Base-by-base conservation (phyloP, 306 rosid species). In the Castanea crenata region DNA sequence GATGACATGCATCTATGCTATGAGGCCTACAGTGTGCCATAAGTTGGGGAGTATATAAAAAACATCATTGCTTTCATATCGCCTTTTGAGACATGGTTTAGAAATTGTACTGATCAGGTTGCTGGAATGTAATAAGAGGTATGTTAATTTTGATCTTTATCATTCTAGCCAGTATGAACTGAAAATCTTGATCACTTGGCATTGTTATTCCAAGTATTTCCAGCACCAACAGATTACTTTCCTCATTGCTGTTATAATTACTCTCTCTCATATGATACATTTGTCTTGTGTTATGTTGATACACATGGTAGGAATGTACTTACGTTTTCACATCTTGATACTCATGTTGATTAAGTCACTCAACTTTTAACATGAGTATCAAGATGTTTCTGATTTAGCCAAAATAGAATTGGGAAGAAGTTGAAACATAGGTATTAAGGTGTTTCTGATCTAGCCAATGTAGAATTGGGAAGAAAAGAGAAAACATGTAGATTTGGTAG, bases 91-190 rank as follows among this genome's bases (percentile, higher is more conserved):
- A 73, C 31, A 38, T 80, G 75, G 64, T 80, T 80, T 52, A 64
- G 34, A 52, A 20, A 51, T 52, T 74, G 51, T 80, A 41, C 54
- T 56, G 67, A 35, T 67, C 64, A 51, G 82, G 58, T 79, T 59
- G 55, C 73, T 61, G 77, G 73, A 41, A 72, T 59, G 52, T 72
- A 56, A 65, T 67, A 19, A 65, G 62, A 74, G 79, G 83, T 80
- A 80, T 74, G 83, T 34, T 34, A 31, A 21, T 27, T 65, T 70
- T 31, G 19, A 41, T 29, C 70, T 64, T 35, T 64, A 31, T 4
- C 9, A 64, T 64, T 35, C 21, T 5, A 64, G 32, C 44, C 32
- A 6, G 44, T 64, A 64, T 64, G 9, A 29, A 64, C 18, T 64
- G 44, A 64, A 64, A 35, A 64, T 29, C 20, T 31, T 64, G 44